phyloP scores from a whole-genome alignment of 345 rosid genomes.

The Boechera retrofracta region DNA sequence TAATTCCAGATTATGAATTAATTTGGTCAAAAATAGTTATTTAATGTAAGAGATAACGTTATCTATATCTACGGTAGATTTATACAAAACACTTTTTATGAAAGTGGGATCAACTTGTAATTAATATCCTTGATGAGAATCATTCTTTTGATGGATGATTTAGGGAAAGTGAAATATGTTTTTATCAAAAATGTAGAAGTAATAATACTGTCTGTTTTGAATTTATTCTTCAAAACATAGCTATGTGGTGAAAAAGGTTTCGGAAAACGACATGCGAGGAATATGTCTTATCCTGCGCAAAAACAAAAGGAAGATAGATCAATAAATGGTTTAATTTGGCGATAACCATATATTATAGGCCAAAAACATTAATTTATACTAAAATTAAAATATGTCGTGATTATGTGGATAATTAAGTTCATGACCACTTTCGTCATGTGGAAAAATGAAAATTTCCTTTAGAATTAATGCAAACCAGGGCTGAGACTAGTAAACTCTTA shows the following conservation, averaged over 20 bases:
- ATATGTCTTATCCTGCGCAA: background rate
- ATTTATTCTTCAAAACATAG: constrained; percentile 13
- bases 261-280: constrained; percentile 34
- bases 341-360: too few relatives aligned
- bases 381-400: too few relatives aligned
- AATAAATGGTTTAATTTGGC: background rate
- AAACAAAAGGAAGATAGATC: background rate
- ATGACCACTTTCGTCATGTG: too few relatives aligned
- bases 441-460: too few relatives aligned
- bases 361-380: too few relatives aligned
- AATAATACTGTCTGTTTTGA: constrained; percentile 17
- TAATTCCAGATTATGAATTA: background rate
- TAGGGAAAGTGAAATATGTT: constrained; percentile 5
- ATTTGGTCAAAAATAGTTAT: background rate
- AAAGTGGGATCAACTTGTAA: constrained; percentile 20
- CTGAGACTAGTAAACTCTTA: too few relatives aligned
- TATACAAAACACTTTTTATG: background rate
- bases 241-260: constrained; percentile 24
- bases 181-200: background rate
- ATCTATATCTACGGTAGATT: constrained; percentile 16
- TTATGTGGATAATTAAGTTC: too few relatives aligned
- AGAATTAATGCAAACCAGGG: too few relatives aligned
- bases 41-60: constrained; percentile 24
- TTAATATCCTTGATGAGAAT: constrained; percentile 31
- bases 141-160: constrained; percentile 15